These are phyloP conservation scores for Massariosphaeria phaeospora DNA, from an alignment of 495 filamentous ascomycete species.

Conservation along the genomic window DNA sequence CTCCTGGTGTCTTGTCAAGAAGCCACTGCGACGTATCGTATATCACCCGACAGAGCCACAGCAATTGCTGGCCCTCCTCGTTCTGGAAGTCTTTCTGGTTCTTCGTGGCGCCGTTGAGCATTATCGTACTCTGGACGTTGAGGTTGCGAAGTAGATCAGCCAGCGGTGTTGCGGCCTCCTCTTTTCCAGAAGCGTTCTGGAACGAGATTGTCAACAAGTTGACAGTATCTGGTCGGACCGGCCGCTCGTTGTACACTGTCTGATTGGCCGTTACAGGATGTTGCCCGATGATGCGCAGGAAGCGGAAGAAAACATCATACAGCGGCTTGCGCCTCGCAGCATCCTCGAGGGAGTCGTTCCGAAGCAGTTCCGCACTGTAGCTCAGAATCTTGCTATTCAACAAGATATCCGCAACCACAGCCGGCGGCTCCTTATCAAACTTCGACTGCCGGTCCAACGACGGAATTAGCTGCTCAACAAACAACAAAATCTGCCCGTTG, in stretches of 20 bases:
- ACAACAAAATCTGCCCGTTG: slow-evolving; percentile 11
- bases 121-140: slow-evolving; percentile 33
- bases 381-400: slow-evolving; percentile 33
- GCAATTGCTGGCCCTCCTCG: slow-evolving; percentile 29
- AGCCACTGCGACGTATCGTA: slow-evolving; percentile 25
- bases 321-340: slow-evolving; percentile 32
- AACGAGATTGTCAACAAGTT: slow-evolving; percentile 31
- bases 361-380: slow-evolving; percentile 34
- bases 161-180: slow-evolving; percentile 25
- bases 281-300: slow-evolving; percentile 24
- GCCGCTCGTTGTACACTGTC: slow-evolving; percentile 24
- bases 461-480: slow-evolving; percentile 27
- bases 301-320: slow-evolving; percentile 33
- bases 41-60: slow-evolving; percentile 25
- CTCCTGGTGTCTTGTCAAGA: slow-evolving; percentile 4
- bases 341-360: slow-evolving; percentile 40
- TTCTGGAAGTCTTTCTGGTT: slow-evolving; percentile 23
- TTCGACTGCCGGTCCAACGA: background rate
- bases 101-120: slow-evolving; percentile 22
- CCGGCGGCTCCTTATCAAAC: slow-evolving; percentile 32
- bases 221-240: slow-evolving; percentile 17
- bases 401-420: slow-evolving; percentile 29
- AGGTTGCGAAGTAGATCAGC: slow-evolving; percentile 32
- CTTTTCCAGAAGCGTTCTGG: background rate
- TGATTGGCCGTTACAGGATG: slow-evolving; percentile 13